Evolutionary conservation across 1,284 basidiomycete genomes (phyloP).

Genomic region (Ustilago nuda): DNA sequence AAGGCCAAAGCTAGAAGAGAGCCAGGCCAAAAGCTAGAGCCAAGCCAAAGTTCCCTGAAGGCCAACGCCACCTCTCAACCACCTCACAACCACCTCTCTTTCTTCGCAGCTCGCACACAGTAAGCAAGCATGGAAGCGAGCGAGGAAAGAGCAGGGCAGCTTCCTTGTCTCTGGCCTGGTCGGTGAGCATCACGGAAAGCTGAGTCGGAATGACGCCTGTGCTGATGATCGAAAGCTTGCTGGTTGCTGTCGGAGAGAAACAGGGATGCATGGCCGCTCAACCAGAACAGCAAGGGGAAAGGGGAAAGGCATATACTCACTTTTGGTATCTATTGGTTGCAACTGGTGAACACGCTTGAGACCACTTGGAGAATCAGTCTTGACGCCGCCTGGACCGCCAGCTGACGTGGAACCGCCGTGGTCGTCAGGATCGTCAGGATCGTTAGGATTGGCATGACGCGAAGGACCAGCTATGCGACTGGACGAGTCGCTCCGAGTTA

Average conservation of each 20-base stretch:
- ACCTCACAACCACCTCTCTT: background rate
- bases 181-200: background rate
- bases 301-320: conserved; percentile 26
- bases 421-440: conserved; percentile 18
- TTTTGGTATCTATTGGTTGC: conserved; percentile 49
- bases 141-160: conserved; percentile 3
- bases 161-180: no score
- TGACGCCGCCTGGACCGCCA: conserved; percentile 1
- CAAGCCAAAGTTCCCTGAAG: background rate
- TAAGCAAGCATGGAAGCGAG: conserved; percentile 3
- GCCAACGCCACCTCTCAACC: background rate
- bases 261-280: conserved; percentile 12
- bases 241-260: conserved; percentile 6
- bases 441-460: conserved; percentile 8
- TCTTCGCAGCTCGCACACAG: background rate
- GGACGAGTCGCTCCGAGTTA: conserved; percentile 26
- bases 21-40: background rate
- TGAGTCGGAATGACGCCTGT: background rate
- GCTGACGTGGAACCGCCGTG: background rate
- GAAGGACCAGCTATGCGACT: conserved; percentile 12
- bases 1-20: background rate
- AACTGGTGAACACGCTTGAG: conserved; percentile 31
- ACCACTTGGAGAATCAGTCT: conserved; percentile 19
- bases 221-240: background rate
- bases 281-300: background rate